These are phyloP conservation scores for Myriosclerotinia duriaeana DNA, from an alignment of 2,329 filamentous ascomycete genomes.

Conservation along the genomic window DNA sequence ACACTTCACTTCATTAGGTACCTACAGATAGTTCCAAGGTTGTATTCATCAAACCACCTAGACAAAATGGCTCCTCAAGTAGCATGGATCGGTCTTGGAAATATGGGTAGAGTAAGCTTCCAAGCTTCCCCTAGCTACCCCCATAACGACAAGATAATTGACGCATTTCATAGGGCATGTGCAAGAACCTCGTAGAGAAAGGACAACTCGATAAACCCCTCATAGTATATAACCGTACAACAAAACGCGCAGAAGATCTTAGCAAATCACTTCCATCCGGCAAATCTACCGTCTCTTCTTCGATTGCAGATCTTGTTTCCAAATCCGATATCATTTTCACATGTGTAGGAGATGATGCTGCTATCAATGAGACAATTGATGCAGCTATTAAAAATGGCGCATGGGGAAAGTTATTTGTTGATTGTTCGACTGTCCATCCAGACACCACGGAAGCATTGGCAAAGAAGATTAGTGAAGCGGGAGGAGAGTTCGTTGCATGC, in stretches of 20 bases:
- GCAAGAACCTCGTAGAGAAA: constrained; percentile 78
- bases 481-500: constrained; percentile 73
- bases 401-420: constrained; percentile 75
- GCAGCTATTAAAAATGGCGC: constrained; percentile 57
- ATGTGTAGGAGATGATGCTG: constrained; percentile 76
- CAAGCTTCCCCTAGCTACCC: constrained; percentile 41
- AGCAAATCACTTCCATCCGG: constrained; percentile 57
- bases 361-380: constrained; percentile 62
- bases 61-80: constrained; percentile 57
- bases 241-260: constrained; percentile 62
- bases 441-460: constrained; percentile 71
- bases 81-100: constrained; percentile 80
- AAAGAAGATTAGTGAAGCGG: constrained; percentile 54
- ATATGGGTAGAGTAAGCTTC: constrained; percentile 73
- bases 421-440: constrained; percentile 86
- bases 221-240: constrained; percentile 78
- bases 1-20: not conserved
- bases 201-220: constrained; percentile 69
- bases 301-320: constrained; percentile 64
- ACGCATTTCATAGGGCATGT: constrained; percentile 59
- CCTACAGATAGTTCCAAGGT: not conserved
- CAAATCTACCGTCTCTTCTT: constrained; percentile 63
- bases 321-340: constrained; percentile 77
- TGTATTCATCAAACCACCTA: not conserved
- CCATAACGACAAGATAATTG: constrained; percentile 6